Percentiles rank a stretch among this genome's conserved stretches.
Conservation (phyloP, 164 flowering plant genomes). For the Magnolia officinalis region DNA sequence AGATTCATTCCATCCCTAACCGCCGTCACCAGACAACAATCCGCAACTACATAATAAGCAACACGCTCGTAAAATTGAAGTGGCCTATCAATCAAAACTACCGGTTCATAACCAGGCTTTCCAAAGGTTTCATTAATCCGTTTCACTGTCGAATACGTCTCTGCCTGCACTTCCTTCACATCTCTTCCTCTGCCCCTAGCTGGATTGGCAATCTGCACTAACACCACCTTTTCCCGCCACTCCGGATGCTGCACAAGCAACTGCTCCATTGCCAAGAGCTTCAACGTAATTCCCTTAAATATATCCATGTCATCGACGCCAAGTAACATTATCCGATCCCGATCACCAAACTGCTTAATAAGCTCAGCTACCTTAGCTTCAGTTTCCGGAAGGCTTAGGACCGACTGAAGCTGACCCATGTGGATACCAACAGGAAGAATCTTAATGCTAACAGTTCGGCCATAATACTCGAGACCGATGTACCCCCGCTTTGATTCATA, state of each 20-base stretch:
- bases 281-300: conserved; percentile 70
- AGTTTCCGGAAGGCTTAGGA: conserved; percentile 55
- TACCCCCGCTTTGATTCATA: conserved; percentile 77
- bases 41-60: conserved; percentile 69
- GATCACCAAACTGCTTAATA: conserved; percentile 36
- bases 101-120: conserved; percentile 49
- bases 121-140: conserved; percentile 57
- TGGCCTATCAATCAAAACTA: conserved; percentile 48
- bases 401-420: conserved; percentile 58
- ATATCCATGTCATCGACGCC: conserved; percentile 86
- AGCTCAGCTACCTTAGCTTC: conserved; percentile 55
- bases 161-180: conserved; percentile 63
- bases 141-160: conserved; percentile 46
- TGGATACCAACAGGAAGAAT: conserved; percentile 72
- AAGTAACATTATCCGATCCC: conserved; percentile 44
- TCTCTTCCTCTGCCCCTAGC: conserved; percentile 72
- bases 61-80: conserved; percentile 52
- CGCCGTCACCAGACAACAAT: conserved; percentile 48
- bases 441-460: conserved; percentile 61
- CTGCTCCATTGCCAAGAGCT: conserved; percentile 76
- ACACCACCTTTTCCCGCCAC: conserved; percentile 63
- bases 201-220: conserved; percentile 68
- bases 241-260: conserved; percentile 62
- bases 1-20: conserved; percentile 86
- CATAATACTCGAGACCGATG: conserved; percentile 69